A percentile compares a stretch with the other conserved stretches of the same genome.
These are phyloP conservation scores for Olyra latifolia DNA, from an alignment of 176 grass and related monocot genomes.

Conservation along the genomic window DNA sequence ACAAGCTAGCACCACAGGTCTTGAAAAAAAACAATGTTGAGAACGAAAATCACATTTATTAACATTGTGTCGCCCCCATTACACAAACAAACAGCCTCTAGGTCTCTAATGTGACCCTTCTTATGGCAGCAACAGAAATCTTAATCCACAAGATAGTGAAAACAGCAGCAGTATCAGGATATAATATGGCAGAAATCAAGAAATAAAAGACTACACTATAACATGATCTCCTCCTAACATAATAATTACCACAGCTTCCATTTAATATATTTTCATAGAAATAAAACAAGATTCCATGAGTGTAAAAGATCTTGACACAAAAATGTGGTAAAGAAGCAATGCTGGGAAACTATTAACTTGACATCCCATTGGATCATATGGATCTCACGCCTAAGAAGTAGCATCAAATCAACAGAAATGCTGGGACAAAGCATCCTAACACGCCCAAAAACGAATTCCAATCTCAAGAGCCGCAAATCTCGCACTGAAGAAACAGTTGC, in stretches of 20 bases:
- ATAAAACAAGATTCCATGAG: neutral
- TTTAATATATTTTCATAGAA: no score
- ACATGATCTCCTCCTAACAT: neutral
- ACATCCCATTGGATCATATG: neutral
- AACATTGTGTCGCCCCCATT: no score
- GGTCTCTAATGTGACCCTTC: neutral
- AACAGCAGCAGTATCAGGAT: neutral
- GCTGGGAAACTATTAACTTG: constrained; percentile 4
- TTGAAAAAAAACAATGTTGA: neutral
- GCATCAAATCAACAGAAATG: neutral
- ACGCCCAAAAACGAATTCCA: neutral
- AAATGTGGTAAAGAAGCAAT: neutral
- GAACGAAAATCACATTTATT: neutral
- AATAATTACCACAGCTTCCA: neutral
- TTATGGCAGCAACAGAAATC: constrained; percentile 5
- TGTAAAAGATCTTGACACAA: constrained; percentile 1
- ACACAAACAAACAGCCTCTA: neutral
- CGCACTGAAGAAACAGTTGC: neutral
- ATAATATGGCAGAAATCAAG: constrained; percentile 5
- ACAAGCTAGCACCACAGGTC: neutral
- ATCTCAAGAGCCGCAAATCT: constrained; percentile 20
- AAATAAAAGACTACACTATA: neutral
- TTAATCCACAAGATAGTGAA: constrained; percentile 4
- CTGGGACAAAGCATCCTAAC: neutral
- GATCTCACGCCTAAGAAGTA: neutral